Evolutionary conservation across 345 rosid genomes (phyloP).

Genomic region (Lumnitzera littorea): DNA sequence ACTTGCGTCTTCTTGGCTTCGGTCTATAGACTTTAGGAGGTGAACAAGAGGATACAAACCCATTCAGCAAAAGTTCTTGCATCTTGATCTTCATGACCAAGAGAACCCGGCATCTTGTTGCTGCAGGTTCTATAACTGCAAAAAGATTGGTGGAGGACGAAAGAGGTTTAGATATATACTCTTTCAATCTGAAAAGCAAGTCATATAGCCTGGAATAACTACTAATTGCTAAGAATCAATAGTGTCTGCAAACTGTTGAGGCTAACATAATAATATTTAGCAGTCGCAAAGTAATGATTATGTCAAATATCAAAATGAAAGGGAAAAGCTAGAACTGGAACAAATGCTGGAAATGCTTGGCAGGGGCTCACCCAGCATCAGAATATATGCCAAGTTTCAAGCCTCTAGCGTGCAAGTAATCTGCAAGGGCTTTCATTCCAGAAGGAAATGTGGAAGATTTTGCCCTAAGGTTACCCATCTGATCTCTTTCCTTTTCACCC

Average conservation of each 20-base stretch:
- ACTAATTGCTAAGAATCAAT: no score
- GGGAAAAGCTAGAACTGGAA: background rate
- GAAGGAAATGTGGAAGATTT: constrained; percentile 38
- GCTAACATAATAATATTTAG: background rate
- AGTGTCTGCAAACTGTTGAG: background rate
- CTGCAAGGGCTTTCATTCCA: constrained; percentile 48
- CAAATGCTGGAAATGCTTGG: background rate
- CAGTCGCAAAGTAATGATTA: no score
- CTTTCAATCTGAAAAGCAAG: no score
- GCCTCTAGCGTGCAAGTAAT: constrained; percentile 38
- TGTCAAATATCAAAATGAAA: no score
- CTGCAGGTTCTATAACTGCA: constrained; percentile 42
- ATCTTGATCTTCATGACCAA: constrained; percentile 51
- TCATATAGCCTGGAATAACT: no score
- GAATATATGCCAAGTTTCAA: constrained; percentile 49
- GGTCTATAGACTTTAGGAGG: no score
- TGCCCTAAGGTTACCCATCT: constrained; percentile 27
- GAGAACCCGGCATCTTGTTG: constrained; percentile 50
- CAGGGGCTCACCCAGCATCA: constrained; percentile 40
- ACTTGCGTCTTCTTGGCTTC: background rate
- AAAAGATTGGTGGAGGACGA: background rate
- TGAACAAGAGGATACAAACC: constrained; percentile 21
- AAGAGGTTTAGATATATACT: background rate
- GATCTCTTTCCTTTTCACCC: constrained; percentile 41
- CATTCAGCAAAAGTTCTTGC: constrained; percentile 45